Evolutionary conservation across 2,329 filamentous ascomycete species (phyloP), one percentile per base, ranked within the genome.

Genomic region (Alternaria conjuncta): DNA sequence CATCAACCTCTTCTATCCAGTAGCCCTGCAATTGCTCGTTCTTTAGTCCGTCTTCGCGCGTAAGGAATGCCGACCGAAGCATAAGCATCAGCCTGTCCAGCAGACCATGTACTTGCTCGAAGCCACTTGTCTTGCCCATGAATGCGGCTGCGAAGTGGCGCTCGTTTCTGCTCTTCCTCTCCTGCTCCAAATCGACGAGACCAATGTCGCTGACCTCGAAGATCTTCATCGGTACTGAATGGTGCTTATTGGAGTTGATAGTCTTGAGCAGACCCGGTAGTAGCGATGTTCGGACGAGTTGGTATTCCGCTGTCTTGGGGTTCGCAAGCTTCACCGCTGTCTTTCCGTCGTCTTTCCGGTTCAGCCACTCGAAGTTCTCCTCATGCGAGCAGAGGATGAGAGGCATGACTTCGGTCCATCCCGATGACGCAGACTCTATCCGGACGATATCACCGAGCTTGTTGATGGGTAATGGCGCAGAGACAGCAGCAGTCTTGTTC

Each of bases 311-410:
- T 0, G 94, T 96, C 85, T 97, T 97, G 60, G 94, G 94, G 80
- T 97, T 97, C 68, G 92, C 92, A 44, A 97, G 90, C 73, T 89
- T 90, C 70, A 97, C 89, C 26, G 93, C 94, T 0, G 90, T 93
- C 62, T 87, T 90, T 68, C 93, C 93, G 74, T 97, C 92, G 71
- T 97, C 94, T 76, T 90, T 89, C 76, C 94, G 91, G 83, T 97
- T 97, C 55, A 99, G 85, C 92, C 93, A 97, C 63, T 87, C 90
- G 80, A 98, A 99, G 84, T 99, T 99, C 86, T 99, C 96, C 76
- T 98, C 95, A 80, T 97, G 94, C 49, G 93, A 97, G 86, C 96
- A 99, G 59, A 99, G 88, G 71, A 97, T 98, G 26, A 99, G 86
- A 25, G 96, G 95, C 88, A 99, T 90, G 60, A 97, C 95, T 84